Evolutionary conservation across 768 basidiomycete genomes (phyloP).

Genomic region (Lactarius psammicola): DNA sequence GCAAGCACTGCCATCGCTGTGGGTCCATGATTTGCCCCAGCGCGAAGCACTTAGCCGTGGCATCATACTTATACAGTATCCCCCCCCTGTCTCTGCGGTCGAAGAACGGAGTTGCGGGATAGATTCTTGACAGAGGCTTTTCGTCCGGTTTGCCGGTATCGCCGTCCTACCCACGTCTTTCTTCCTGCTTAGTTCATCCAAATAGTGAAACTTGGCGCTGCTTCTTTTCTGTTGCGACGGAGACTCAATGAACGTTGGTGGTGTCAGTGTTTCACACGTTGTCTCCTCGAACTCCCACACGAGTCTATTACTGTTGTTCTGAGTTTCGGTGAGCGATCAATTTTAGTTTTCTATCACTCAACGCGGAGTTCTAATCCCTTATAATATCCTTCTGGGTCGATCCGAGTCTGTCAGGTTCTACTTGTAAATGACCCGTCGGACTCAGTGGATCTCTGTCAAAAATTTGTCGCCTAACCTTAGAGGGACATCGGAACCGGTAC

Average conservation of each 20-base stretch:
- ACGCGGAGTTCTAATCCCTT: constrained; percentile 1
- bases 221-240: background rate
- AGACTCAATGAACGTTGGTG: background rate
- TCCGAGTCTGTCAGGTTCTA: background rate
- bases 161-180: background rate
- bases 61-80: background rate
- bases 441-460: background rate
- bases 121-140: background rate
- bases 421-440: background rate
- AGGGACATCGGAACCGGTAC: background rate
- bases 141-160: background rate
- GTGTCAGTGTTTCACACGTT: background rate
- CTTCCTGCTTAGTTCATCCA: background rate
- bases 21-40: background rate
- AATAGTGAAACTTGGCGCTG: background rate
- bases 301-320: background rate
- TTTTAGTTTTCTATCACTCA: background rate
- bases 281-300: background rate
- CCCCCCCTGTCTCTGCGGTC: background rate
- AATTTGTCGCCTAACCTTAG: background rate
- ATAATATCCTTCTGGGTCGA: background rate
- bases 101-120: background rate
- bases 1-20: background rate
- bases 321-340: background rate
- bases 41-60: background rate